phyloP scores from a whole-genome alignment of 352 stramenopile species.

The Pythium periplocum region DNA sequence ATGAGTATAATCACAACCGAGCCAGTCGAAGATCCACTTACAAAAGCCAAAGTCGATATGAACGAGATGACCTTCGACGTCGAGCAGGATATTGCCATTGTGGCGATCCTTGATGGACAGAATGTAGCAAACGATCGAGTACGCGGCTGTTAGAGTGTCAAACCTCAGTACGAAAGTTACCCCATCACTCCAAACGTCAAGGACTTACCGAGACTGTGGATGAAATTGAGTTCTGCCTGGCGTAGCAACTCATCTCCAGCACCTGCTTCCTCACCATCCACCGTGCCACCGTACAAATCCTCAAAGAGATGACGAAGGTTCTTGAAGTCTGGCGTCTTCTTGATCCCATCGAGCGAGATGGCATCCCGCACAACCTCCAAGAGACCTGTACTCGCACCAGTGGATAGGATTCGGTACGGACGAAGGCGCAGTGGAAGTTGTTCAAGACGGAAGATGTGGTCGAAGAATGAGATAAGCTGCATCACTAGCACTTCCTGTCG shows the following conservation, averaged over 20 bases:
- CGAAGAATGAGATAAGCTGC: slow-evolving; percentile 95
- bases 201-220: slow-evolving; percentile 74
- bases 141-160: slow-evolving; percentile 86
- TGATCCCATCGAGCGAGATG: slow-evolving; percentile 96
- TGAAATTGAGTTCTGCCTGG: slow-evolving; percentile 74
- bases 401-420: slow-evolving; percentile 96
- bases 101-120: slow-evolving; percentile 98
- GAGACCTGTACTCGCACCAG: slow-evolving; percentile 90
- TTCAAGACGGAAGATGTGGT: slow-evolving; percentile 91
- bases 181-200: background rate
- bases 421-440: slow-evolving; percentile 89
- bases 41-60: slow-evolving; percentile 99
- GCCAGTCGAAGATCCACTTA: slow-evolving; percentile 23
- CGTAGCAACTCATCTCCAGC: slow-evolving; percentile 30
- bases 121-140: slow-evolving; percentile 97
- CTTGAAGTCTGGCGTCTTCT: slow-evolving; percentile 85
- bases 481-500: slow-evolving; percentile 97
- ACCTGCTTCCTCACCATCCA: slow-evolving; percentile 23
- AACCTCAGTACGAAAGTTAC: slow-evolving; percentile 18
- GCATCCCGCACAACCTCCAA: slow-evolving; percentile 96
- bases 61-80: slow-evolving; percentile 94
- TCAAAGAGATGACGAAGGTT: slow-evolving; percentile 92
- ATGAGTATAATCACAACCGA: slow-evolving; percentile 1
- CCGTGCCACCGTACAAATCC: slow-evolving; percentile 77
- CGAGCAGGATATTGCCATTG: slow-evolving; percentile 99